Percentiles rank a stretch among this genome's conserved stretches.
Conservation (phyloP, 2,329 filamentous ascomycete genomes). For the Colletotrichum sp. region DNA sequence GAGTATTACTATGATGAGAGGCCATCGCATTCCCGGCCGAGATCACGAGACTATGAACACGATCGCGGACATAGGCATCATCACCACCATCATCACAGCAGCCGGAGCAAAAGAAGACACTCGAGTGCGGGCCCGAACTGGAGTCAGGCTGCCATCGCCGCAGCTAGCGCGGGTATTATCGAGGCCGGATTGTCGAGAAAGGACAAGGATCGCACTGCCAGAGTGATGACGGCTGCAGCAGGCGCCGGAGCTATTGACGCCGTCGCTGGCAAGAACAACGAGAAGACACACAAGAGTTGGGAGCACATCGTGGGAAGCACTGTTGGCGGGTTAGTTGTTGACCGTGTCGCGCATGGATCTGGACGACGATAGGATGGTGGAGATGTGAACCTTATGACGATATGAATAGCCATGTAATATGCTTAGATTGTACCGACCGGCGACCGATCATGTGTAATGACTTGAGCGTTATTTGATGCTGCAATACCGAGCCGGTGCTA, state of each 20-base stretch:
- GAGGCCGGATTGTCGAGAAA: background rate
- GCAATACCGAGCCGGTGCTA: rapidly evolving
- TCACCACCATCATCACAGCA: background rate
- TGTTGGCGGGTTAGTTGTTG: background rate
- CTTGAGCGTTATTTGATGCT: background rate
- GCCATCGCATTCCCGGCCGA: background rate
- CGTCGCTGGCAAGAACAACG: background rate
- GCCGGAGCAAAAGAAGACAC: background rate
- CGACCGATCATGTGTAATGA: background rate
- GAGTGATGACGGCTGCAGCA: slow-evolving; percentile 11
- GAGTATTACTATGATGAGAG: background rate
- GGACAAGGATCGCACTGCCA: background rate
- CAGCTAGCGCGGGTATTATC: slow-evolving; percentile 9
- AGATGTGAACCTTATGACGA: background rate
- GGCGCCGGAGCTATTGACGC: slow-evolving; percentile 1
- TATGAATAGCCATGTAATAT: background rate
- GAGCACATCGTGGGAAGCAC: slow-evolving; percentile 3
- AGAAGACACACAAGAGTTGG: background rate
- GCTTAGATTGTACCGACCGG: background rate
- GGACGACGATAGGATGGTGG: background rate
- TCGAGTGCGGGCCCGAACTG: background rate
- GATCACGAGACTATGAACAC: background rate
- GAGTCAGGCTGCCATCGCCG: slow-evolving; percentile 6
- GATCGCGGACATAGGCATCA: background rate
- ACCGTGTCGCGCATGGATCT: slow-evolving; percentile 5